Percentiles rank a stretch among this genome's conserved stretches.
Evolutionary conservation across 169 alveolate genomes (phyloP).

Genomic region (Plasmodium chabaudi): DNA sequence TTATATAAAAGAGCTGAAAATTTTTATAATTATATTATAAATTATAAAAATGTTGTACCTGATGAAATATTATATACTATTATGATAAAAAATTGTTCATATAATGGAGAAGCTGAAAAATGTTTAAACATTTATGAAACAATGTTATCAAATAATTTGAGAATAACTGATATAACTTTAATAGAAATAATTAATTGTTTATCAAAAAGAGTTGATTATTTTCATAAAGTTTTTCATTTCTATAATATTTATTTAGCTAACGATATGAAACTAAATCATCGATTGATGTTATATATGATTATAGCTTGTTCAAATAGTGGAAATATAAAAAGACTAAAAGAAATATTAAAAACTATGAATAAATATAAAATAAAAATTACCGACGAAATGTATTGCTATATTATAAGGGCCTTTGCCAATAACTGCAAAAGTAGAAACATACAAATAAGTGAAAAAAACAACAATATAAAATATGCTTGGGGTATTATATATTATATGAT

Average conservation of each 20-base stretch:
- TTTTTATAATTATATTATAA: conserved; percentile 84
- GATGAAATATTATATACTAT: conserved; percentile 88
- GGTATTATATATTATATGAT: conserved; percentile 79
- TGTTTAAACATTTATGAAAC: conserved; percentile 86
- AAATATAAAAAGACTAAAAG: conserved; percentile 80
- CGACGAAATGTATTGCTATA: conserved; percentile 60
- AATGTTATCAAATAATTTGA: conserved; percentile 79
- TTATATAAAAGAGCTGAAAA: conserved; percentile 83
- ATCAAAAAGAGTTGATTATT: conserved; percentile 79
- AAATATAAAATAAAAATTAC: conserved; percentile 71
- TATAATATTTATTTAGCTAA: conserved; percentile 84
- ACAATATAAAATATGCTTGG: conserved; percentile 84
- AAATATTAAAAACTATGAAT: conserved; percentile 77
- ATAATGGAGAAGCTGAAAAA: conserved; percentile 84
- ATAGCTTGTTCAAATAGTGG: conserved; percentile 83
- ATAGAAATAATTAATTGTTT: conserved; percentile 83
- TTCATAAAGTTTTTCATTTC: conserved; percentile 84
- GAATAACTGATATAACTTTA: conserved; percentile 87
- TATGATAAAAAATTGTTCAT: conserved; percentile 87
- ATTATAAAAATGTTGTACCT: conserved; percentile 88
- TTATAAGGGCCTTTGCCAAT: conserved; percentile 79
- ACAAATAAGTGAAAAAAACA: conserved; percentile 71
- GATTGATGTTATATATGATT: conserved; percentile 53
- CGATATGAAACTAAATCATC: conserved; percentile 79
- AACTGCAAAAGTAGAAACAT: conserved; percentile 58